A percentile compares a stretch with the other conserved stretches of the same genome.
phyloP scores from a whole-genome alignment of 495 filamentous ascomycete genomes.

The Lichina pygmaea region DNA sequence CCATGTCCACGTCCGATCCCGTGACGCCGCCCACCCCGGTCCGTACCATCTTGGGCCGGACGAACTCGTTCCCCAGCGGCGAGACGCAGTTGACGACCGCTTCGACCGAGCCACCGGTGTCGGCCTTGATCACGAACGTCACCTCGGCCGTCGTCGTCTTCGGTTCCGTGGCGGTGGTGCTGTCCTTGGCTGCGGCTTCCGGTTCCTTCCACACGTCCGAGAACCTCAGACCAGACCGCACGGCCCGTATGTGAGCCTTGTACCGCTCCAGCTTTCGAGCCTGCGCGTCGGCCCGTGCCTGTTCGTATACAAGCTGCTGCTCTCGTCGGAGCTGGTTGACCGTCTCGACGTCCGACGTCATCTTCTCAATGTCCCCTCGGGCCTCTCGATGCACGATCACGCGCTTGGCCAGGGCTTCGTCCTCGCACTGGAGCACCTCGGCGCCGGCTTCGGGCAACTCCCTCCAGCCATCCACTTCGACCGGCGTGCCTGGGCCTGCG shows the following conservation, averaged over 20 bases:
- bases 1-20: conserved; percentile 78
- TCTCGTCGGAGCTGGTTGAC: conserved; percentile 45
- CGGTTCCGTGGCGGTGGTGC: not conserved
- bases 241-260: conserved; percentile 4
- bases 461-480: conserved; percentile 84
- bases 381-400: conserved; percentile 57
- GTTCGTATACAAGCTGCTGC: conserved; percentile 30
- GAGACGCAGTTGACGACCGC: conserved; percentile 51
- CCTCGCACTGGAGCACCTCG: conserved; percentile 53
- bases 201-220: not conserved
- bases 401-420: conserved; percentile 52
- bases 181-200: not conserved
- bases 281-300: conserved; percentile 15
- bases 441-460: conserved; percentile 78
- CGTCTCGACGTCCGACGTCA: conserved; percentile 42
- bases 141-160: conserved; percentile 30
- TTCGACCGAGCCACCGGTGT: conserved; percentile 82
- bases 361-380: conserved; percentile 26
- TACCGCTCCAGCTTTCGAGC: conserved; percentile 17
- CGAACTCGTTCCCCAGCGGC: conserved; percentile 57
- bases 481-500: conserved; percentile 69
- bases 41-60: conserved; percentile 49
- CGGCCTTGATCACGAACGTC: conserved; percentile 70
- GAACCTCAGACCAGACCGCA: not conserved
- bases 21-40: conserved; percentile 50